A percentile compares a stretch with the other conserved stretches of the same genome.
Evolutionary conservation across 768 basidiomycete genomes (phyloP).

Genomic region (Tylopilus rubrobrunneus): DNA sequence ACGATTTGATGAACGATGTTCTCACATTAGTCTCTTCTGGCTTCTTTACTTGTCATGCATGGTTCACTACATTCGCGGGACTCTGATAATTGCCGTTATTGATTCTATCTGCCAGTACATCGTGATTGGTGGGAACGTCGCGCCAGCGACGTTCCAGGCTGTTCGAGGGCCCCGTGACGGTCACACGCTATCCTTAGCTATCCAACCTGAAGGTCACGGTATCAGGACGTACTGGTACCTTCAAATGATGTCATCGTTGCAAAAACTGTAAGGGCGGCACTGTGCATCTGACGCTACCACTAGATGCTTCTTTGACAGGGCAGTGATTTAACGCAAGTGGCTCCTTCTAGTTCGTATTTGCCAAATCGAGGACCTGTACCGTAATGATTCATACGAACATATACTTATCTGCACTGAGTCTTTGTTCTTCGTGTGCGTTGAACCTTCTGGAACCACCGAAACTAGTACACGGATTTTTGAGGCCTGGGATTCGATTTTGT

Average conservation of each 20-base stretch:
- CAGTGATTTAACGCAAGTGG: too few relatives aligned
- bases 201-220: too few relatives aligned
- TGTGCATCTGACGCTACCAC: too few relatives aligned
- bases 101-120: neutral
- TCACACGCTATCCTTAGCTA: neutral
- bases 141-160: neutral
- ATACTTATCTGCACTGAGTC: too few relatives aligned
- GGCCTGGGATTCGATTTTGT: neutral
- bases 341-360: too few relatives aligned
- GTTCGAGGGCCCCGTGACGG: neutral
- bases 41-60: neutral
- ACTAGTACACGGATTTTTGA: neutral
- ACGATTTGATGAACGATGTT: conserved; percentile 10
- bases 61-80: neutral
- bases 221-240: too few relatives aligned
- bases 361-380: neutral
- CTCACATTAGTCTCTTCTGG: neutral
- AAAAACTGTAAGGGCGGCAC: neutral
- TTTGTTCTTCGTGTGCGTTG: neutral
- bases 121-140: neutral
- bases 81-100: neutral
- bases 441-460: conserved; percentile 8
- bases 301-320: neutral
- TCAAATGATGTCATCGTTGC: neutral
- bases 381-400: neutral